These are phyloP conservation scores for Phytophthora pisi DNA, from an alignment of 352 stramenopile species.

Conservation along the genomic window DNA sequence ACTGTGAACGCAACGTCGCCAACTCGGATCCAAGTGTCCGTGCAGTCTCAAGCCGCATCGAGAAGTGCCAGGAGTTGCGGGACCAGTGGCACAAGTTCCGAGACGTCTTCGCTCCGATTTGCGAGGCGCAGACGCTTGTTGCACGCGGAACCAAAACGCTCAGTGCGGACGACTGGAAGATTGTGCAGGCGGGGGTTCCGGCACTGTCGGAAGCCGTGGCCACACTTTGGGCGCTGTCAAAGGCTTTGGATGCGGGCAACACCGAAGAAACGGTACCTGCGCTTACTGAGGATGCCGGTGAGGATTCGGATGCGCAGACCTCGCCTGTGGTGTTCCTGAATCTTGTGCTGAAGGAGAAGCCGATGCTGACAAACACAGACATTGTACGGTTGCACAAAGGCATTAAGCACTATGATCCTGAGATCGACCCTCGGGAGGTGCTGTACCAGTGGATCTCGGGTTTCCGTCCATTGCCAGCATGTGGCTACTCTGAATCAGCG, in stretches of 20 bases:
- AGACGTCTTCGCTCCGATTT: conserved; percentile 37
- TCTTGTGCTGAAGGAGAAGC: conserved; percentile 16
- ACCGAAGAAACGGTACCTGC: conserved; percentile 10
- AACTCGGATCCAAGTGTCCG: conserved; percentile 35
- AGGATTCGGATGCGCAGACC: not conserved
- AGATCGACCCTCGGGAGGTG: conserved; percentile 60
- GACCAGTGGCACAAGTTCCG: conserved; percentile 47
- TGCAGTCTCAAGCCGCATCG: conserved; percentile 33
- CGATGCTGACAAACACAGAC: conserved; percentile 31
- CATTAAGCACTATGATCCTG: conserved; percentile 65
- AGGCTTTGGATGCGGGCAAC: conserved; percentile 2
- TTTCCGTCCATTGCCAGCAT: conserved; percentile 52
- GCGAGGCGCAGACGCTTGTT: conserved; percentile 31
- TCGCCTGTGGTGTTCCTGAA: conserved; percentile 8
- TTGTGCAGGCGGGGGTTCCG: conserved; percentile 36
- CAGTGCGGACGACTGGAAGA: conserved; percentile 21
- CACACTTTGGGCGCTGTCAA: conserved; percentile 19
- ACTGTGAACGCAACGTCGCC: conserved; percentile 43
- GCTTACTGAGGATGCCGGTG: not conserved
- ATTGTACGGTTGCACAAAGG: conserved; percentile 47
- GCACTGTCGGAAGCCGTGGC: conserved; percentile 25
- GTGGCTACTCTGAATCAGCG: conserved; percentile 28
- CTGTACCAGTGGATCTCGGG: conserved; percentile 64
- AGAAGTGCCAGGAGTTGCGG: conserved; percentile 34
- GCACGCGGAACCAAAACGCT: conserved; percentile 3